These are phyloP conservation scores for Macrophomina phaseolina DNA, from an alignment of 2,329 filamentous ascomycete genomes.

Conservation along the genomic window DNA sequence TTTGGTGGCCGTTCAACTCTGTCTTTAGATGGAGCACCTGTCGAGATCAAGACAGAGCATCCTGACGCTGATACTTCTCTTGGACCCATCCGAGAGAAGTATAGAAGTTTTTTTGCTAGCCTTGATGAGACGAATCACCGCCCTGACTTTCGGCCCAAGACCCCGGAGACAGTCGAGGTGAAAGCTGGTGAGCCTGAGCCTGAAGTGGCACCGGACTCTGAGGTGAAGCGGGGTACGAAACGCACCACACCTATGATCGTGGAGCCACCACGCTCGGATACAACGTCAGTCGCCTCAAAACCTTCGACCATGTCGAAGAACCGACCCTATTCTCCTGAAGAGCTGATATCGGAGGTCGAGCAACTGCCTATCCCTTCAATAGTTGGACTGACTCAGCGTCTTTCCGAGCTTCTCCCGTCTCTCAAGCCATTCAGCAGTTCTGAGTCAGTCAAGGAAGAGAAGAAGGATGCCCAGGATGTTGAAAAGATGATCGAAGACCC, in stretches of 20 bases:
- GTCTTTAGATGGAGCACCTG: slow-evolving; percentile 20
- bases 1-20: slow-evolving; percentile 40
- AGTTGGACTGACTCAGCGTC: slow-evolving; percentile 50
- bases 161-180: slow-evolving; percentile 12
- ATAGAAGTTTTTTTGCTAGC: slow-evolving; percentile 52
- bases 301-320: slow-evolving; percentile 5
- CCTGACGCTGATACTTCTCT: slow-evolving; percentile 30
- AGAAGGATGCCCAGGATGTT: slow-evolving; percentile 36
- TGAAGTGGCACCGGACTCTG: not conserved
- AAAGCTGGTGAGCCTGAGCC: not conserved
- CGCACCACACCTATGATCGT: not conserved
- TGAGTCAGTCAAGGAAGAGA: slow-evolving; percentile 41
- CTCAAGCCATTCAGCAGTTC: slow-evolving; percentile 48
- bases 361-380: slow-evolving; percentile 54
- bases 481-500: slow-evolving; percentile 25
- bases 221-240: not conserved
- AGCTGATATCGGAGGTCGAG: slow-evolving; percentile 52
- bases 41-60: slow-evolving; percentile 31
- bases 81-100: slow-evolving; percentile 50
- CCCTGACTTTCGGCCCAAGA: slow-evolving; percentile 21
- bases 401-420: slow-evolving; percentile 54
- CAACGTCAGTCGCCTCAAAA: slow-evolving; percentile 24
- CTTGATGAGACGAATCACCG: slow-evolving; percentile 41
- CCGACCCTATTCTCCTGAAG: slow-evolving; percentile 48
- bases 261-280: slow-evolving; percentile 23